Conservation (phyloP, 78 protist genomes). For the Dictyostelium intermedium region DNA sequence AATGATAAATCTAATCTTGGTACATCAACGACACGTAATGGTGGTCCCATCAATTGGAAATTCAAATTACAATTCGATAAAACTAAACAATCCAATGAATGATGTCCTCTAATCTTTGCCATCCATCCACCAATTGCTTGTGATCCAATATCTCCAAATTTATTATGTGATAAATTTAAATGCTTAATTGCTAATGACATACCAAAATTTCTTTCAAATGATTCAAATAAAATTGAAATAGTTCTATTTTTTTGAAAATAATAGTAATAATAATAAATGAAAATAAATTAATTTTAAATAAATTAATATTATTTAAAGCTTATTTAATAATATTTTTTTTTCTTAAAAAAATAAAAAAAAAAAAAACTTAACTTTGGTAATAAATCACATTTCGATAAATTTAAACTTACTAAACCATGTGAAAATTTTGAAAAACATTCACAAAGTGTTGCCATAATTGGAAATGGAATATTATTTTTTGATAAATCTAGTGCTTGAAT, state of each 20-base stretch:
- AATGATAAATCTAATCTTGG: slow-evolving; percentile 44
- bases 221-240: slow-evolving; percentile 47
- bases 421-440: slow-evolving; percentile 70
- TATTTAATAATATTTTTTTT: too few species aligned
- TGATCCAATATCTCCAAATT: slow-evolving; percentile 73
- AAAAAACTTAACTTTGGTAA: slow-evolving; percentile 62
- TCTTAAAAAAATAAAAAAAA: background rate
- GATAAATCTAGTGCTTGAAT: slow-evolving; percentile 56
- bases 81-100: slow-evolving; percentile 30
- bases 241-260: slow-evolving; percentile 17
- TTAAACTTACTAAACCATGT: slow-evolving; percentile 70
- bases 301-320: background rate
- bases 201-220: slow-evolving; percentile 77
- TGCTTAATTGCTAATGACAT: slow-evolving; percentile 53
- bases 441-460: slow-evolving; percentile 69
- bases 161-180: slow-evolving; percentile 58
- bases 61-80: slow-evolving; percentile 45
- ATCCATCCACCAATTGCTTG: slow-evolving; percentile 57
- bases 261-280: background rate
- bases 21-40: slow-evolving; percentile 62
- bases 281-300: background rate
- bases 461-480: slow-evolving; percentile 51
- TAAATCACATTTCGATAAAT: slow-evolving; percentile 72
- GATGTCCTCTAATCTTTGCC: slow-evolving; percentile 68
- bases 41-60: slow-evolving; percentile 75